Evolutionary conservation across 257 asterid species (phyloP).

Genomic region (Lycium ferocissimum): DNA sequence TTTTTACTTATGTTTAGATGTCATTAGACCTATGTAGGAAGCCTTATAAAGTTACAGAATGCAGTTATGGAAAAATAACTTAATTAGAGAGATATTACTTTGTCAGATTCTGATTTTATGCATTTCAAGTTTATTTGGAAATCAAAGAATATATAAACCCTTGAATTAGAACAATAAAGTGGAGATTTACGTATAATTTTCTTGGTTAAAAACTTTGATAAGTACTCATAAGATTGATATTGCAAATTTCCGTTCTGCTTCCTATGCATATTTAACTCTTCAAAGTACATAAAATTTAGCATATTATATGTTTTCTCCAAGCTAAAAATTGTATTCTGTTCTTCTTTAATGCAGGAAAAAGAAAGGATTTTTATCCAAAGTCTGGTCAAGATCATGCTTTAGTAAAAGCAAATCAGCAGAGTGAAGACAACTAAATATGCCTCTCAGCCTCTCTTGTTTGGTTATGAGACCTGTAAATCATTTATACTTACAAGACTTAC

Average conservation of each 20-base stretch:
- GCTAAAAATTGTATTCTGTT: background rate
- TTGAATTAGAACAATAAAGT: background rate
- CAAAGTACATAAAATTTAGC: background rate
- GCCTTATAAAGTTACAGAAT: background rate
- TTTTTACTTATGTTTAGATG: background rate
- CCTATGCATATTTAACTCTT: background rate
- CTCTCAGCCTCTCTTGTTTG: background rate
- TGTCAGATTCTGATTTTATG: background rate
- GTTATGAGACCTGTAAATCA: slow-evolving; percentile 20
- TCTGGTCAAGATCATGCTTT: slow-evolving; percentile 47
- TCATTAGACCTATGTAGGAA: background rate
- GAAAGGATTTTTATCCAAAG: slow-evolving; percentile 41
- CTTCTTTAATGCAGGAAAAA: slow-evolving; percentile 53
- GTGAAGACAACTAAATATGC: slow-evolving; percentile 24
- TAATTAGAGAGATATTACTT: background rate
- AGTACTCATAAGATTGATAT: background rate
- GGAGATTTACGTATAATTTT: background rate
- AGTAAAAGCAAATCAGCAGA: slow-evolving; percentile 43
- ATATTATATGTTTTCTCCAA: slow-evolving; percentile 5
- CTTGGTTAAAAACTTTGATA: background rate
- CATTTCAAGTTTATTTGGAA: background rate
- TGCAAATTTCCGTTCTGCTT: background rate
- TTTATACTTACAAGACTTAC: background rate
- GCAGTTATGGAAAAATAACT: background rate
- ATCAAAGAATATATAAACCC: background rate